phyloP scores from a whole-genome alignment of 768 basidiomycete genomes.

The Roridomyces roridus region DNA sequence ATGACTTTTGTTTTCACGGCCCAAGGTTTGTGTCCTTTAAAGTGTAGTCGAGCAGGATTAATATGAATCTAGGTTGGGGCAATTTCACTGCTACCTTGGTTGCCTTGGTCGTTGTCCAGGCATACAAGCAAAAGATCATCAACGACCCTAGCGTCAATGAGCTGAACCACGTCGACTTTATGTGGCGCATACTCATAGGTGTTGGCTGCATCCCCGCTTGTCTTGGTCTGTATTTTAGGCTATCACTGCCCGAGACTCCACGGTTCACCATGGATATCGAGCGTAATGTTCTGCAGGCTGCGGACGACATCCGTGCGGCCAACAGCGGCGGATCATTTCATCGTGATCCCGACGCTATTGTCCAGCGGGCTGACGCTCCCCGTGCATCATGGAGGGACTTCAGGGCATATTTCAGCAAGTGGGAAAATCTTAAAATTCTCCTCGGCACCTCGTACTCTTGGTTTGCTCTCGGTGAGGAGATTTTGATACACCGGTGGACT shows the following conservation, averaged over 20 bases:
- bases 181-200: slow-evolving; percentile 88
- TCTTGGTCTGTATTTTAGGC: slow-evolving; percentile 88
- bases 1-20: slow-evolving; percentile 89
- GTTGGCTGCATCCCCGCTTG: slow-evolving; percentile 83
- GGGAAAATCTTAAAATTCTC: slow-evolving; percentile 82
- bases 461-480: slow-evolving; percentile 84
- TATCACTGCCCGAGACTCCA: slow-evolving; percentile 92
- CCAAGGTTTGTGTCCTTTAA: too few species aligned
- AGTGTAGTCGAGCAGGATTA: too few species aligned
- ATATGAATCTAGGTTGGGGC: slow-evolving; percentile 92
- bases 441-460: slow-evolving; percentile 83
- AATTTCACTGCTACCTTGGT: slow-evolving; percentile 76
- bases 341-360: slow-evolving; percentile 59
- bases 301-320: slow-evolving; percentile 75
- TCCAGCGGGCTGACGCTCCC: slow-evolving; percentile 71
- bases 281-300: slow-evolving; percentile 78
- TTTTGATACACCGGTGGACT: not conserved
- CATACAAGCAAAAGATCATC: slow-evolving; percentile 67
- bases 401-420: slow-evolving; percentile 65
- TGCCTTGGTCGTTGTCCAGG: slow-evolving; percentile 64
- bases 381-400: slow-evolving; percentile 77
- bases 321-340: slow-evolving; percentile 53
- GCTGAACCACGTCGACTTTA: slow-evolving; percentile 65
- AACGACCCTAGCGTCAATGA: slow-evolving; percentile 43
- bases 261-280: slow-evolving; percentile 94